Conservation (phyloP, 176 grass and related monocot species). For the Paspalum vaginatum region DNA sequence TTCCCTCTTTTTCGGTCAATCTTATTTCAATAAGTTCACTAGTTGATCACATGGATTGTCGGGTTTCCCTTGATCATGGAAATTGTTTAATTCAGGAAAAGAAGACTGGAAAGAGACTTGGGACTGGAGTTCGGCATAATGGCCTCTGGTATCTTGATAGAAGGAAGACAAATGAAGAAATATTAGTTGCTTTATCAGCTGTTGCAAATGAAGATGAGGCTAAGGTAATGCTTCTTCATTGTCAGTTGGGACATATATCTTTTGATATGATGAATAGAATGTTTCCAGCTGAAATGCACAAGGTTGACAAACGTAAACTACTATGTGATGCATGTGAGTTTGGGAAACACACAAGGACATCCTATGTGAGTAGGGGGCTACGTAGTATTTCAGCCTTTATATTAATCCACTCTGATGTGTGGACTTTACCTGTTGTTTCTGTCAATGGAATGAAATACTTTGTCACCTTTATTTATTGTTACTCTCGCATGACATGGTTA, state of each 20-base stretch:
- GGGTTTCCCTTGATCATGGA: background rate
- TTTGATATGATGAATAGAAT: slow-evolving; percentile 15
- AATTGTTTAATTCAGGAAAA: background rate
- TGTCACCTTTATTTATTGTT: slow-evolving; percentile 2
- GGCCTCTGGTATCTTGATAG: background rate
- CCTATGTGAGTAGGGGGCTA: background rate
- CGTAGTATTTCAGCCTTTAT: background rate
- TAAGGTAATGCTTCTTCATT: background rate
- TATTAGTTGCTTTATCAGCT: background rate
- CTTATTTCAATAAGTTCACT: slow-evolving; percentile 1
- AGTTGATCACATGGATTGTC: background rate
- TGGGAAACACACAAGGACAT: background rate
- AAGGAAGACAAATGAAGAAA: background rate
- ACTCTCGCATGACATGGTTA: slow-evolving; percentile 6
- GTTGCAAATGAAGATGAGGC: background rate
- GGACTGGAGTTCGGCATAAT: background rate
- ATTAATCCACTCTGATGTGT: background rate
- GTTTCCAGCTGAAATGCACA: background rate
- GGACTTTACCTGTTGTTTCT: too few relatives aligned
- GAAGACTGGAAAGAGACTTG: background rate
- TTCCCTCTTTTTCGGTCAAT: background rate
- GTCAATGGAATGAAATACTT: background rate
- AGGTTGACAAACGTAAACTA: background rate
- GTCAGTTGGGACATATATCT: background rate
- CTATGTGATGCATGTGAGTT: background rate